Conservation (phyloP, 148 eudicot genomes). For the Polygonum aviculare region DNA sequence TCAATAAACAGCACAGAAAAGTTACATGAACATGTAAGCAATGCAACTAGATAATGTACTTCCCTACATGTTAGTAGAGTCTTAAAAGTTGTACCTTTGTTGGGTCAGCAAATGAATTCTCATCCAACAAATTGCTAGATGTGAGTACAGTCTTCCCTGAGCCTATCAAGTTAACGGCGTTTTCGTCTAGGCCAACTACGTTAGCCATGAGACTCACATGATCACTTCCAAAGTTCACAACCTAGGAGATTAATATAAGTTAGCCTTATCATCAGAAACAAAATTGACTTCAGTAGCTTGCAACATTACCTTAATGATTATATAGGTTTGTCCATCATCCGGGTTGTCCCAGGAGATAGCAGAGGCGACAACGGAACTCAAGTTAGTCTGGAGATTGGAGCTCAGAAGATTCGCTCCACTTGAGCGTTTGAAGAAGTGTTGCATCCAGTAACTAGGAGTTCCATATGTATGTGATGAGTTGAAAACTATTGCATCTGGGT, state of each 20-base stretch:
- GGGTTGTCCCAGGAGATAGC: slow-evolving; percentile 58
- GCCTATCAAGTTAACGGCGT: slow-evolving; percentile 29
- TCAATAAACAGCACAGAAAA: neutral
- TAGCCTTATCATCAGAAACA: neutral
- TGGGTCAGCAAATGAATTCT: slow-evolving; percentile 73
- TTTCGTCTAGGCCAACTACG: slow-evolving; percentile 27
- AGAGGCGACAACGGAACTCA: slow-evolving; percentile 55
- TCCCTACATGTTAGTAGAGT: neutral
- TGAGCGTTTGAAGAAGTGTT: slow-evolving; percentile 58
- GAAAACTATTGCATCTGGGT: slow-evolving; percentile 85
- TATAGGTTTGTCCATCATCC: slow-evolving; percentile 29
- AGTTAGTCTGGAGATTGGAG: slow-evolving; percentile 34
- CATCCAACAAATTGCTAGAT: slow-evolving; percentile 65
- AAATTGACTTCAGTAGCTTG: neutral
- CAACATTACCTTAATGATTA: slow-evolving; percentile 62
- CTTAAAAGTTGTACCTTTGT: slow-evolving; percentile 43
- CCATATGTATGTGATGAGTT: slow-evolving; percentile 66
- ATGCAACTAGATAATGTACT: no score
- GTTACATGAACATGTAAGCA: no score
- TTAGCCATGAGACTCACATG: slow-evolving; percentile 43
- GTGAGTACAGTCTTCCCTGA: slow-evolving; percentile 46
- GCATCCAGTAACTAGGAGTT: slow-evolving; percentile 98
- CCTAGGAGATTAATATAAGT: slow-evolving; percentile 22
- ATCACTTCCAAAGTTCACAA: slow-evolving; percentile 64
- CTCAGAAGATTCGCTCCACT: slow-evolving; percentile 69